These are phyloP conservation scores for Trametes coccinea DNA, from an alignment of 768 basidiomycete species.

Conservation along the genomic window DNA sequence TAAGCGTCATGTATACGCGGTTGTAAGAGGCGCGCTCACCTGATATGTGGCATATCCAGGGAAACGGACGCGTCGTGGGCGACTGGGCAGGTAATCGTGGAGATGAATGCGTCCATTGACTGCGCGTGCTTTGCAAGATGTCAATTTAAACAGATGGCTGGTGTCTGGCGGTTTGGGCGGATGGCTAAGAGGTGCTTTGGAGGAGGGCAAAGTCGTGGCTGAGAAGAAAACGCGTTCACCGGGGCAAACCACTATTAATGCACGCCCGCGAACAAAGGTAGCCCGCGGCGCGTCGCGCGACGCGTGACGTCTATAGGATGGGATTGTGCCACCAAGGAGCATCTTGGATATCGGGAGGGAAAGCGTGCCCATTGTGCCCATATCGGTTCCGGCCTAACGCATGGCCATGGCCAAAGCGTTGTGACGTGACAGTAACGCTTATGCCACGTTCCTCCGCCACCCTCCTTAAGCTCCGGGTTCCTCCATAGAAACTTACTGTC, in stretches of 20 bases:
- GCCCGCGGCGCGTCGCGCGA: background rate
- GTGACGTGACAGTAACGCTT: no score
- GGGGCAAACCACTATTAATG: background rate
- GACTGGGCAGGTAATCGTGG: no score
- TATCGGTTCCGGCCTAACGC: background rate
- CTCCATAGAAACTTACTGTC: no score
- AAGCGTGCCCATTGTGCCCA: background rate
- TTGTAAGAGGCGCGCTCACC: no score
- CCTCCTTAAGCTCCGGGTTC: no score
- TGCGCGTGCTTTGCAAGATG: no score
- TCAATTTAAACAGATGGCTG: background rate
- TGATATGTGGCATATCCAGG: no score
- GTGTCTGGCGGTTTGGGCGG: background rate
- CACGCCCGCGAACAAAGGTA: background rate
- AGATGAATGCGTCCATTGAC: no score
- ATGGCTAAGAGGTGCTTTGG: background rate
- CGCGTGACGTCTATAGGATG: background rate
- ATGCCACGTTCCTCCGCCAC: no score
- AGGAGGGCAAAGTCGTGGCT: background rate
- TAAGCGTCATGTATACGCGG: no score
- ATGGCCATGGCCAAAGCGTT: no score
- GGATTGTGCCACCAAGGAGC: background rate
- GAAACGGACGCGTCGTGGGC: no score
- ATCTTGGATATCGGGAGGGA: background rate
- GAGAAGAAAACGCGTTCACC: background rate